Conservation (phyloP, 2,329 filamentous ascomycete genomes). For the Colletotrichum gloeosporioides region DNA sequence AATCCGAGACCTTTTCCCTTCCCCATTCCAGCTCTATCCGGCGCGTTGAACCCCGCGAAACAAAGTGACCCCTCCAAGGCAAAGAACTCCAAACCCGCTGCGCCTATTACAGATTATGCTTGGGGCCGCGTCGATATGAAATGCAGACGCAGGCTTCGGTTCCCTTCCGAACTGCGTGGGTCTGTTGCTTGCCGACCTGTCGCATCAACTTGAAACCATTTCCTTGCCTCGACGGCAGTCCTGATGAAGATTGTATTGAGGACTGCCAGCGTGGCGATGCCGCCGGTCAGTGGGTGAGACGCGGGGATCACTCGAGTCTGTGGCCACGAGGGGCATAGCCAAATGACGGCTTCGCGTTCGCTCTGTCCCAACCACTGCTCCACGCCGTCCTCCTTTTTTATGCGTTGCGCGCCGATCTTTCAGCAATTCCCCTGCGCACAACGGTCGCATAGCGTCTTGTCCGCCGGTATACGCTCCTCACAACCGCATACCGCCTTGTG, state of each 20-base stretch:
- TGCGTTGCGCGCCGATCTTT: background rate
- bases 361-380: background rate
- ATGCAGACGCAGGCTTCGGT: background rate
- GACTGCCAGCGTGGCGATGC: background rate
- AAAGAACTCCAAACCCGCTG: background rate
- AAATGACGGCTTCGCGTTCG: background rate
- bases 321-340: background rate
- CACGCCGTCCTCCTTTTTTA: background rate
- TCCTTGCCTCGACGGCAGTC: background rate
- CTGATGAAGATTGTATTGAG: background rate
- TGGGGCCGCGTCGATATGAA: background rate
- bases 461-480: constrained; percentile 18
- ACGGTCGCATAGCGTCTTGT: constrained; percentile 21
- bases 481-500: constrained; percentile 23
- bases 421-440: constrained; percentile 18
- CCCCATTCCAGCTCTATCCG: background rate
- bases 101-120: background rate
- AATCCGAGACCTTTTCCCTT: background rate
- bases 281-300: background rate
- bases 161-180: background rate
- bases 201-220: background rate
- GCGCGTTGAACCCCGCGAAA: background rate
- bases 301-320: background rate
- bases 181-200: background rate
- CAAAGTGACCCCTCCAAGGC: background rate